These are phyloP conservation scores for Globisporangium irregulare DNA, from an alignment of 352 stramenopile species.

Conservation along the genomic window DNA sequence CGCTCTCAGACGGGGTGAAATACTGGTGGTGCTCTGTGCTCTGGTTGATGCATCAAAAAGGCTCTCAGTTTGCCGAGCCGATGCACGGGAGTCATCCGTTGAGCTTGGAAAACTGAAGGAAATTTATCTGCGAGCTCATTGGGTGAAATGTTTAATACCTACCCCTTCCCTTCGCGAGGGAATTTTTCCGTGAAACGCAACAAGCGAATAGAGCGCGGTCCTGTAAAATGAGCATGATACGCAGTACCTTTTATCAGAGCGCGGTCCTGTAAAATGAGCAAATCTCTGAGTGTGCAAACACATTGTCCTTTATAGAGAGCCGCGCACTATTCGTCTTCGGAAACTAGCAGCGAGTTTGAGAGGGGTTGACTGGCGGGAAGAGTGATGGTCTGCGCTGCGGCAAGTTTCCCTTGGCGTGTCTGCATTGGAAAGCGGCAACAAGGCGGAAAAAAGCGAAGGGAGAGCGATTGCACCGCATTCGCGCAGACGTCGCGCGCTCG, in stretches of 20 bases:
- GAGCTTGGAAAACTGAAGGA: constrained; percentile 17
- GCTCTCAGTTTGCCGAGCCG: constrained; percentile 6
- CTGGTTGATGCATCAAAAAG: constrained; percentile 9
- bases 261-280: not conserved
- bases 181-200: not conserved
- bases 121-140: constrained; percentile 30
- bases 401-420: not conserved
- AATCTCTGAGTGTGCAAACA: not conserved
- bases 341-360: constrained; percentile 16
- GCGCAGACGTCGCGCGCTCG: not conserved
- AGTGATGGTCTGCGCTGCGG: not conserved
- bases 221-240: not conserved
- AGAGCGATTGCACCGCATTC: not conserved
- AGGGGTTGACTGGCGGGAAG: constrained; percentile 5
- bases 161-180: not conserved
- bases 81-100: constrained; percentile 30
- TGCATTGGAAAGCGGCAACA: not conserved
- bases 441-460: not conserved
- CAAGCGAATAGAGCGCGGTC: not conserved
- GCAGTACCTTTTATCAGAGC: not conserved
- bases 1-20: constrained; percentile 21
- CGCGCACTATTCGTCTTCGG: constrained; percentile 7
- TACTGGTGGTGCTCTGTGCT: constrained; percentile 31
- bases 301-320: not conserved
- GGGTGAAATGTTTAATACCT: not conserved